These are phyloP conservation scores for Alnus rubra DNA, from an alignment of 306 rosid genomes.

Conservation along the genomic window DNA sequence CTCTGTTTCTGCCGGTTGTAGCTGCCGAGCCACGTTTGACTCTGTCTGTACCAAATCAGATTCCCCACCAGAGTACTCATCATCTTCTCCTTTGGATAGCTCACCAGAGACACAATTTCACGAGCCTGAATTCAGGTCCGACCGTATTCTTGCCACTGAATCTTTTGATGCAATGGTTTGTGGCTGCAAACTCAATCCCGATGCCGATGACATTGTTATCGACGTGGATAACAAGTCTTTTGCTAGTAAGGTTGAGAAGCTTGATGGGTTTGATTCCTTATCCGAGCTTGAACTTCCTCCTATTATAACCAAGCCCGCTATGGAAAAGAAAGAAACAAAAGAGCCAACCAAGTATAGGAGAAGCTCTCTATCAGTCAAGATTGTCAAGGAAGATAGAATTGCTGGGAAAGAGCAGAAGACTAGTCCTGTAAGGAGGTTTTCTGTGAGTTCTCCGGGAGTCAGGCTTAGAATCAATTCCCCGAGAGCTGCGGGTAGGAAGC, in stretches of 20 bases:
- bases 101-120: slow-evolving; percentile 43
- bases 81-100: slow-evolving; percentile 40
- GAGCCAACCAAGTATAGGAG: slow-evolving; percentile 25
- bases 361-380: slow-evolving; percentile 40
- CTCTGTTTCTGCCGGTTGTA: slow-evolving; percentile 47
- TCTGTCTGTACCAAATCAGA: slow-evolving; percentile 58
- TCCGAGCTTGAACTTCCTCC: slow-evolving; percentile 63
- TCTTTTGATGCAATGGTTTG: slow-evolving; percentile 34
- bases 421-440: slow-evolving; percentile 39
- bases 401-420: slow-evolving; percentile 32
- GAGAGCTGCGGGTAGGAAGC: slow-evolving; percentile 33
- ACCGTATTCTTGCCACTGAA: slow-evolving; percentile 59
- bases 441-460: slow-evolving; percentile 61
- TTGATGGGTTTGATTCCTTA: slow-evolving; percentile 41
- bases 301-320: slow-evolving; percentile 59
- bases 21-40: slow-evolving; percentile 51
- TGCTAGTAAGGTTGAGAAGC: slow-evolving; percentile 34
- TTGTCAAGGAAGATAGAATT: slow-evolving; percentile 23
- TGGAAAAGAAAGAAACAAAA: slow-evolving; percentile 36
- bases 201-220: slow-evolving; percentile 57
- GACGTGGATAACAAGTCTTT: slow-evolving; percentile 51
- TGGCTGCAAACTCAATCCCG: slow-evolving; percentile 12
- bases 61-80: slow-evolving; percentile 41
- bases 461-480: slow-evolving; percentile 70
- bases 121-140: slow-evolving; percentile 70